Evolutionary conservation across 805 yeast species (phyloP), one percentile per base, ranked within the genome.

Genomic region (Barnettozyma californica): DNA sequence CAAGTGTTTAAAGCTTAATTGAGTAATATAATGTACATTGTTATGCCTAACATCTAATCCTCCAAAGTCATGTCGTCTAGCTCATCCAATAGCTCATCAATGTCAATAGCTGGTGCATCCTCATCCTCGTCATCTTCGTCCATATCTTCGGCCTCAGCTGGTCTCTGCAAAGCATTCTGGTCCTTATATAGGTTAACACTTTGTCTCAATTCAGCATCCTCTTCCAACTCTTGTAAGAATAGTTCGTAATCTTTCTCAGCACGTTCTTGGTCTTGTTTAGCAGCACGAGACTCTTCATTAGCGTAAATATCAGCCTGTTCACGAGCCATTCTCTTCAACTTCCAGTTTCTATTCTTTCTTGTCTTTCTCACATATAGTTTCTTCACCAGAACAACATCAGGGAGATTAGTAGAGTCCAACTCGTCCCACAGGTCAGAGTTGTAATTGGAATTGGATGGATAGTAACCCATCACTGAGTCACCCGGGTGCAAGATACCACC

Each of bases 401-500:
- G 94, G 20, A 83, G 68, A 54, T 83, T 82, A 50, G 75, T 77
- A 9, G 75, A 68, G 54, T 82, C 80, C 49, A 69, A 56, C 46
- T 76, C 80, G 59, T 91, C 97, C 81, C 87, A 91, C 49, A 88
- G 69, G 16, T 84, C 94, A 42, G 88, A 83, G 72, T 94, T 94
- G 70, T 86, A 89, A 67, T 92, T 94, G 43, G 96, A 77, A 63
- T 88, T 90, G 36, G 83, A 74, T 45, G 91, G 71, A 67, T 79
- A 92, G 68, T 91, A 95, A 46, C 99, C 99, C 79, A 92, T 70
- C 19, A 81, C 96, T 13, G 94, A 84, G 66, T 94, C 99, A 58
- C 99, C 99, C 4, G 98, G 95, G 66, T 94, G 97, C 61, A 94
- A 75, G 56, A 94, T 80, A 52, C 85, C 97, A 56, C 99, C 99